A percentile compares a stretch with the other conserved stretches of the same genome.
phyloP scores from a whole-genome alignment of 2,329 filamentous ascomycete species.

The Exophiala xenobiotica region DNA sequence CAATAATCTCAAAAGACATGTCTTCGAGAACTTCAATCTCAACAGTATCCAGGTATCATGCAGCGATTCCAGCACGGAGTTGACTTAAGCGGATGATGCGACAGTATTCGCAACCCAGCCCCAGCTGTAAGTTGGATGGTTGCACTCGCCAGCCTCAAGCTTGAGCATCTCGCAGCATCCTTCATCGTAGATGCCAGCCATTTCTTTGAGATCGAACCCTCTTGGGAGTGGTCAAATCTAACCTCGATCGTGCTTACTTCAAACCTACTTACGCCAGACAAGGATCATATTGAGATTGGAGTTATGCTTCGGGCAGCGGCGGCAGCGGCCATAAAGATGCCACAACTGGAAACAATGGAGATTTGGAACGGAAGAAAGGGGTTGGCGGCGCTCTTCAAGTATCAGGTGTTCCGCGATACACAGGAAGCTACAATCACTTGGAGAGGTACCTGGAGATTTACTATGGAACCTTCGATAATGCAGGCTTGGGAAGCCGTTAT shows the following conservation, averaged over 20 bases:
- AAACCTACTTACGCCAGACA: constrained; percentile 26
- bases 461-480: constrained; percentile 18
- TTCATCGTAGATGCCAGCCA: constrained; percentile 37
- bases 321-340: constrained; percentile 33
- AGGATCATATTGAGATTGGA: not conserved
- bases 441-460: constrained; percentile 33
- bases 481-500: constrained; percentile 5
- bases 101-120: constrained; percentile 29
- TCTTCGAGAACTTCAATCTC: constrained; percentile 40
- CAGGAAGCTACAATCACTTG: constrained; percentile 21
- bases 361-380: constrained; percentile 39
- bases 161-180: constrained; percentile 35
- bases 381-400: constrained; percentile 11
- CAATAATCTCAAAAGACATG: constrained; percentile 33
- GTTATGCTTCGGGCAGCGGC: constrained; percentile 31
- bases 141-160: constrained; percentile 34
- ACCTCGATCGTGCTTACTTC: constrained; percentile 37
- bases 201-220: constrained; percentile 34
- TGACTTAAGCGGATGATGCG: constrained; percentile 28
- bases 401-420: constrained; percentile 1
- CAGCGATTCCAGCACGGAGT: constrained; percentile 9
- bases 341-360: constrained; percentile 33
- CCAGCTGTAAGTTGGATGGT: constrained; percentile 15
- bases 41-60: constrained; percentile 23
- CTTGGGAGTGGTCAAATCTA: constrained; percentile 36